phyloP scores from a whole-genome alignment of 495 filamentous ascomycete species.

The Aspergillus leporis region DNA sequence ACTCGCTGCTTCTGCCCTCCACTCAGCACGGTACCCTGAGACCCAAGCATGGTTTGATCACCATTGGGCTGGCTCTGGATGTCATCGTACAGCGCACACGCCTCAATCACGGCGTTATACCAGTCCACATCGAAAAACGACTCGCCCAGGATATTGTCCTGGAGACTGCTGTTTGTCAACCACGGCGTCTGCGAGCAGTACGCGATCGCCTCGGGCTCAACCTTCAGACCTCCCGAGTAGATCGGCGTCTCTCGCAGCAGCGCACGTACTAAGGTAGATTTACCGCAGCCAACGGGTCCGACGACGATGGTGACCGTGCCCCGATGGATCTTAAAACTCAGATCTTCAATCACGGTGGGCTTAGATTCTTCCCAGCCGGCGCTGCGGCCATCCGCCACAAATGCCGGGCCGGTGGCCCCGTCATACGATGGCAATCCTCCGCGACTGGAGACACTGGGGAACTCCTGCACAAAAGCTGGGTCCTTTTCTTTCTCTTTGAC shows the following conservation, averaged over 20 bases:
- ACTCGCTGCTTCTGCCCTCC: constrained; percentile 71
- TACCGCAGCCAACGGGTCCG: too few species aligned
- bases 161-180: constrained; percentile 71
- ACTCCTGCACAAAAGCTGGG: neutral
- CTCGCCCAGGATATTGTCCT: constrained; percentile 68
- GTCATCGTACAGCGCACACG: constrained; percentile 69
- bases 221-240: too few species aligned
- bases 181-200: constrained; percentile 74
- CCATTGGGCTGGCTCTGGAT: constrained; percentile 65
- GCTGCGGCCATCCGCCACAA: neutral
- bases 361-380: neutral
- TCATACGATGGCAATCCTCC: neutral
- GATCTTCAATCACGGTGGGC: neutral
- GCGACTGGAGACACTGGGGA: neutral
- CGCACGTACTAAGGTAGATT: too few species aligned
- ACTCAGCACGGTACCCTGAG: constrained; percentile 72
- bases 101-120: constrained; percentile 59
- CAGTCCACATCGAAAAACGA: constrained; percentile 58
- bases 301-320: neutral
- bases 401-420: neutral
- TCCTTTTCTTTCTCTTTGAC: neutral
- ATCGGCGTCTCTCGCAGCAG: too few species aligned
- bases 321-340: neutral
- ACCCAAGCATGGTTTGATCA: constrained; percentile 67
- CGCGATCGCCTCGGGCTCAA: constrained; percentile 40